phyloP scores from a whole-genome alignment of 495 filamentous ascomycete genomes.

The Penicillium taxi region DNA sequence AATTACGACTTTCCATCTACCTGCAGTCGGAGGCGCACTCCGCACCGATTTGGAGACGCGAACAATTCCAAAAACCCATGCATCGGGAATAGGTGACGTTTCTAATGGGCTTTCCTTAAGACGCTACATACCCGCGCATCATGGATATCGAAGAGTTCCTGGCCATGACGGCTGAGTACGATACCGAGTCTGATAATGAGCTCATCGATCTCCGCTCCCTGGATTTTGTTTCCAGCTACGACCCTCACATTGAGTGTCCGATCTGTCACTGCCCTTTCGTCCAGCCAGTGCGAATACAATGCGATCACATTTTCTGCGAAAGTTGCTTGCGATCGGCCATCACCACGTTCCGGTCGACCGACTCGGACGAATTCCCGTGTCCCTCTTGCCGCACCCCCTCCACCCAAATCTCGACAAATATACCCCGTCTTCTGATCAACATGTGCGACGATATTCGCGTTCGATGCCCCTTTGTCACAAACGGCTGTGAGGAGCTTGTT shows the following conservation, averaged over 20 bases:
- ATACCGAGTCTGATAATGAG: conserved; percentile 23
- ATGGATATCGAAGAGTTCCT: conserved; percentile 32
- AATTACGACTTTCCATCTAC: conserved; percentile 4
- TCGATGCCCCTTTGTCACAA: conserved; percentile 54
- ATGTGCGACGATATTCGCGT: conserved; percentile 73
- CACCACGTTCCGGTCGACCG: conserved; percentile 32
- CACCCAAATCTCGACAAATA: conserved; percentile 28
- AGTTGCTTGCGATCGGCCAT: conserved; percentile 59
- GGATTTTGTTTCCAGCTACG: conserved; percentile 60
- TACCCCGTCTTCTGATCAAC: conserved; percentile 48
- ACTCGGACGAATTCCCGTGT: conserved; percentile 36
- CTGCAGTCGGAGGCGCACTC: conserved; percentile 9
- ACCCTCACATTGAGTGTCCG: conserved; percentile 73
- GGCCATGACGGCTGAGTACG: conserved; percentile 24
- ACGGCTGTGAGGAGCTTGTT: conserved; percentile 57
- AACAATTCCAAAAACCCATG: neutral
- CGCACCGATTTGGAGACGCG: conserved; percentile 1
- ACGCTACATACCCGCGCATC: neutral
- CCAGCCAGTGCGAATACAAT: conserved; percentile 61
- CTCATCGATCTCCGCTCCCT: conserved; percentile 58
- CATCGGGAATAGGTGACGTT: neutral
- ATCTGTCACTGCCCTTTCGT: conserved; percentile 75
- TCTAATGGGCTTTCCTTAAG: neutral
- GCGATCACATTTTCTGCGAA: conserved; percentile 70
- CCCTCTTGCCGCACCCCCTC: conserved; percentile 40